A percentile compares a stretch with the other conserved stretches of the same genome.
phyloP scores from a whole-genome alignment of 2,329 filamentous ascomycete species.

The Microsporum audouinii region DNA sequence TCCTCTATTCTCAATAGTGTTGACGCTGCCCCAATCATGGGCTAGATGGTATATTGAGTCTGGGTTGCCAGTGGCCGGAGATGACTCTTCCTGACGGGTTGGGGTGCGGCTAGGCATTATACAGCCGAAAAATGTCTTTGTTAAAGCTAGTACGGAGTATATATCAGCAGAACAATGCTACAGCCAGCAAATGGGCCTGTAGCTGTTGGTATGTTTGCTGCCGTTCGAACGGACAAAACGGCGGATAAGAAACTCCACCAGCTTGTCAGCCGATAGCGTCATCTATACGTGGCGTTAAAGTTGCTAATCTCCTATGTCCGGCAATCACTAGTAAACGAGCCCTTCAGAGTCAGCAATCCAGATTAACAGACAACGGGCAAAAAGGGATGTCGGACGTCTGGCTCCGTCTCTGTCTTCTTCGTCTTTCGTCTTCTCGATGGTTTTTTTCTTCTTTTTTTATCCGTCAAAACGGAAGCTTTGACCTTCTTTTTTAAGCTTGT shows the following conservation, averaged over 20 bases:
- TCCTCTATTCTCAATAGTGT: slow-evolving; percentile 6
- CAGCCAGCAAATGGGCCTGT: background rate
- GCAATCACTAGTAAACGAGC: background rate
- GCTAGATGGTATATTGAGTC: slow-evolving; percentile 27
- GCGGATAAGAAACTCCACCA: background rate
- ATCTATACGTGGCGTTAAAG: background rate
- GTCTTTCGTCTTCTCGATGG: background rate
- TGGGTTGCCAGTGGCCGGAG: slow-evolving; percentile 14
- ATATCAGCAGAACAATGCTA: background rate
- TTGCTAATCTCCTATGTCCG: slow-evolving; percentile 4
- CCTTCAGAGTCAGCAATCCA: background rate
- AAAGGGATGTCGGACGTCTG: background rate
- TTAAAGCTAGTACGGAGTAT: background rate
- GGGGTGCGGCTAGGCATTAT: background rate
- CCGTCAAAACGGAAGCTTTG: background rate
- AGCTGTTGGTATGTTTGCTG: background rate
- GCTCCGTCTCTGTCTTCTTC: background rate
- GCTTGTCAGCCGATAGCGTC: background rate
- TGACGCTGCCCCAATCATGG: slow-evolving; percentile 27
- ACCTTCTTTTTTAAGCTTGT: background rate
- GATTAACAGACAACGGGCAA: background rate
- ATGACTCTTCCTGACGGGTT: slow-evolving; percentile 5
- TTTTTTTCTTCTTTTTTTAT: background rate
- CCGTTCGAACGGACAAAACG: background rate
- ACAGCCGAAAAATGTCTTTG: background rate